Evolutionary conservation across 257 asterid genomes (phyloP).

Genomic region (Penstemon davidsonii): DNA sequence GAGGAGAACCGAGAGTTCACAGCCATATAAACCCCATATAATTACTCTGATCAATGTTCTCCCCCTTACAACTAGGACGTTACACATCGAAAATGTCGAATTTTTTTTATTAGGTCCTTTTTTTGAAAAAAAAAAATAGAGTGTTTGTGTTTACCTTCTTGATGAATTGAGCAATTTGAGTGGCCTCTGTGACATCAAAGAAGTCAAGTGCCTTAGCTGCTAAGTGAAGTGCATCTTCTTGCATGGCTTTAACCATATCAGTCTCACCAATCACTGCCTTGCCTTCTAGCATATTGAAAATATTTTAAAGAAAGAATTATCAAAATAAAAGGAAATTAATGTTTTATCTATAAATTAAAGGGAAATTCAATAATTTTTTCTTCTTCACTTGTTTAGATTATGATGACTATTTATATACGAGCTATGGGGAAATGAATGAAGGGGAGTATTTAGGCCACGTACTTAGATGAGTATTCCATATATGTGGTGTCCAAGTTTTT

Average conservation of each 20-base stretch:
- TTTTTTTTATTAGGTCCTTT: no score
- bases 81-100: no score
- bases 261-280: slow-evolving; percentile 82
- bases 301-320: neutral
- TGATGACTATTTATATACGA: slow-evolving; percentile 26
- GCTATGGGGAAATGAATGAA: neutral
- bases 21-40: no score
- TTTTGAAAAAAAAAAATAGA: neutral
- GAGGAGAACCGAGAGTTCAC: no score
- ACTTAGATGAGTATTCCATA: slow-evolving; percentile 36
- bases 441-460: slow-evolving; percentile 8
- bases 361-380: neutral
- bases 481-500: slow-evolving; percentile 47
- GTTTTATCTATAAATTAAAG: neutral
- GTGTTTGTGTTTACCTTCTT: slow-evolving; percentile 48
- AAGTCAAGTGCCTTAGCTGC: slow-evolving; percentile 63
- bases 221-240: slow-evolving; percentile 58
- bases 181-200: slow-evolving; percentile 84
- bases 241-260: slow-evolving; percentile 72
- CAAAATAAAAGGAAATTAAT: neutral
- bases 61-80: no score
- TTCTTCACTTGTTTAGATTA: neutral
- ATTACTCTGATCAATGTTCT: no score
- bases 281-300: slow-evolving; percentile 64
- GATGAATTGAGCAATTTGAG: slow-evolving; percentile 74